Evolutionary conservation across 495 filamentous ascomycete species (phyloP).

Genomic region (Aspergillus sclerotioniger): DNA sequence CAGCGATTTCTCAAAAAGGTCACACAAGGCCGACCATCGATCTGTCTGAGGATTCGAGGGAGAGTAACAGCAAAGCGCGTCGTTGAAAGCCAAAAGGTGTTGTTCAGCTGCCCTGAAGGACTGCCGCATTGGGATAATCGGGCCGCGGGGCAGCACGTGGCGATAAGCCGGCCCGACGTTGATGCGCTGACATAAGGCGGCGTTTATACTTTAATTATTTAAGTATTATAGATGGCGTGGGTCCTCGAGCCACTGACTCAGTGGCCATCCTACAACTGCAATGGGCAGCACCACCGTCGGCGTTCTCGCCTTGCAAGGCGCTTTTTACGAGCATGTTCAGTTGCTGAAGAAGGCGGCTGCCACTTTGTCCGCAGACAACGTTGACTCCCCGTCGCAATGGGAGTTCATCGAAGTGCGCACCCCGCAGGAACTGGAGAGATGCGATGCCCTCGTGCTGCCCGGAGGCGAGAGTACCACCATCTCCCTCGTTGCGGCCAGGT

Average conservation of each 20-base stretch:
- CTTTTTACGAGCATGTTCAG: conserved; percentile 83
- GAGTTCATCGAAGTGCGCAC: conserved; percentile 79
- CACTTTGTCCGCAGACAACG: conserved; percentile 25
- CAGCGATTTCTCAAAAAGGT: neutral
- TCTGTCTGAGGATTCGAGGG: neutral
- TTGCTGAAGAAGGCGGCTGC: conserved; percentile 67
- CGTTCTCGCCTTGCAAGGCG: conserved; percentile 90
- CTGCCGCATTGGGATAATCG: conserved; percentile 14
- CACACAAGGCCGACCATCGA: neutral
- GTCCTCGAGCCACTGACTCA: neutral
- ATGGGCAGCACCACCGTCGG: conserved; percentile 61
- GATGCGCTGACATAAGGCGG: conserved; percentile 12
- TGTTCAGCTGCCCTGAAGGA: neutral
- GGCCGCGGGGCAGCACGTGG: conserved; percentile 26
- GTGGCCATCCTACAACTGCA: neutral
- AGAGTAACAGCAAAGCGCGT: neutral
- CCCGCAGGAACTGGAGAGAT: conserved; percentile 61
- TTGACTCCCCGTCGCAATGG: conserved; percentile 41
- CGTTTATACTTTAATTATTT: neutral
- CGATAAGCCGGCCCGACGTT: conserved; percentile 20
- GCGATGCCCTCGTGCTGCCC: conserved; percentile 84
- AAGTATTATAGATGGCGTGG: neutral
- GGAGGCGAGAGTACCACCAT: conserved; percentile 96
- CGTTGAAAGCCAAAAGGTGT: too few relatives aligned
- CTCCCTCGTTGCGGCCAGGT: conserved; percentile 79